These are phyloP conservation scores for Candida maesae DNA, from an alignment of 805 yeast genomes.

Conservation along the genomic window DNA sequence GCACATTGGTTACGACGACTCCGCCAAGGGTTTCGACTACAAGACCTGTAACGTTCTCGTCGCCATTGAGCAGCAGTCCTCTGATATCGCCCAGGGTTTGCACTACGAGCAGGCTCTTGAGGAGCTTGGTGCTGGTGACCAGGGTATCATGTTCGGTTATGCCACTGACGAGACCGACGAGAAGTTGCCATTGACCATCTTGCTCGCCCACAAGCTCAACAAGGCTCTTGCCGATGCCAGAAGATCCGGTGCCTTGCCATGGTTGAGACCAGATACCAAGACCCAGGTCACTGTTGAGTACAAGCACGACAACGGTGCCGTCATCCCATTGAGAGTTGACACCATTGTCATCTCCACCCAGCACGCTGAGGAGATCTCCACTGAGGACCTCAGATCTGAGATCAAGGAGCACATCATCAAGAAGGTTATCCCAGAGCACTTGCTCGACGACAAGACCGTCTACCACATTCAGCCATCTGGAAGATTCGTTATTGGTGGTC, in stretches of 20 bases:
- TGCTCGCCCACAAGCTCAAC: slow-evolving; percentile 94
- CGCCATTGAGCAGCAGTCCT: slow-evolving; percentile 99
- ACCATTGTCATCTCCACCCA: slow-evolving; percentile 97
- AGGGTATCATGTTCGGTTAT: slow-evolving; percentile 99
- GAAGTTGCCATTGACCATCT: slow-evolving; percentile 89
- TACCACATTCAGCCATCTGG: slow-evolving; percentile 99
- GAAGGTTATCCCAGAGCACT: slow-evolving; percentile 86
- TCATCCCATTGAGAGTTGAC: slow-evolving; percentile 93
- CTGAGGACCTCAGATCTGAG: slow-evolving; percentile 84
- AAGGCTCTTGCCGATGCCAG: slow-evolving; percentile 96
- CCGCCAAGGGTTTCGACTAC: slow-evolving; percentile 97
- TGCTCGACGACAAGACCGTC: slow-evolving; percentile 90
- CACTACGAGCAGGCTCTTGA: slow-evolving; percentile 94
- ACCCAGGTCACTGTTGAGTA: slow-evolving; percentile 99
- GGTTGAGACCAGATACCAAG: slow-evolving; percentile 99
- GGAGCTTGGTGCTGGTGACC: slow-evolving; percentile 99
- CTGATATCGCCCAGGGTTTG: slow-evolving; percentile 99
- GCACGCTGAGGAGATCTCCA: slow-evolving; percentile 93
- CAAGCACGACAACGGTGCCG: slow-evolving; percentile 91
- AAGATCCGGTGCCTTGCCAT: slow-evolving; percentile 88
- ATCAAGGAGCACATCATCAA: slow-evolving; percentile 77
- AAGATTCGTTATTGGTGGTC: slow-evolving; percentile 99
- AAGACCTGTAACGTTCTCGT: slow-evolving; percentile 98
- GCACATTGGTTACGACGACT: slow-evolving; percentile 95
- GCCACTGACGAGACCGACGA: slow-evolving; percentile 99